Conservation (phyloP, 306 rosid genomes). For the Ziziphus jujuba region DNA sequence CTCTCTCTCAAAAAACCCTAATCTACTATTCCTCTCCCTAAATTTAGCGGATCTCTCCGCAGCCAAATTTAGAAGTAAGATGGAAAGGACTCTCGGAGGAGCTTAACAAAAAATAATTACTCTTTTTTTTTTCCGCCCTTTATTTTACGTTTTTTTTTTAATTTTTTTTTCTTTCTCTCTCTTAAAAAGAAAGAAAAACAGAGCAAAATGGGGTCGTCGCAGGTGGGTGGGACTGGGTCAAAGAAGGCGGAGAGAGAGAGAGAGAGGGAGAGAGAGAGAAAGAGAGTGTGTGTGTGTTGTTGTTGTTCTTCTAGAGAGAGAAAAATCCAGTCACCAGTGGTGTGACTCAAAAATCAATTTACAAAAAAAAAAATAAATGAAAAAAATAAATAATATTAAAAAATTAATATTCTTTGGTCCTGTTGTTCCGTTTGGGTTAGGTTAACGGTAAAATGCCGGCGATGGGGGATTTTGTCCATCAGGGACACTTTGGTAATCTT, state of each 20-base stretch:
- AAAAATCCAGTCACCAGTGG: slow-evolving; percentile 10
- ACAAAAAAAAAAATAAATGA: background rate
- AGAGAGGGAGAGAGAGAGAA: background rate
- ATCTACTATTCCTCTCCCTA: background rate
- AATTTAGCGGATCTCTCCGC: slow-evolving; percentile 51
- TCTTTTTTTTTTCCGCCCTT: background rate
- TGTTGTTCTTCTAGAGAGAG: background rate
- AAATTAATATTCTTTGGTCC: too few relatives aligned
- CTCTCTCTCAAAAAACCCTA: slow-evolving; percentile 14
- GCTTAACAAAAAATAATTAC: background rate
- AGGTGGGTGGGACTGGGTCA: slow-evolving; percentile 63
- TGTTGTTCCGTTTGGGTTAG: background rate
- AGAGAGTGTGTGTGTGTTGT: background rate
- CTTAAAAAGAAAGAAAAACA: background rate
- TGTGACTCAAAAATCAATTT: background rate
- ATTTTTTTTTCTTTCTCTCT: background rate
- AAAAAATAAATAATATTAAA: too few relatives aligned
- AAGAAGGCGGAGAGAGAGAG: slow-evolving; percentile 41
- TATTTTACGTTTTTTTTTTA: background rate
- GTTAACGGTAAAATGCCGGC: slow-evolving; percentile 41
- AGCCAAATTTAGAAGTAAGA: slow-evolving; percentile 36
- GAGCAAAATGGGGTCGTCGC: slow-evolving; percentile 19
- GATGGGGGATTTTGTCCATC: background rate
- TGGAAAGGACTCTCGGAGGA: background rate
- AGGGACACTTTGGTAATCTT: slow-evolving; percentile 11